These are phyloP conservation scores for Torulaspora pretoriensis DNA, from an alignment of 1,139 yeast genomes.

Conservation along the genomic window DNA sequence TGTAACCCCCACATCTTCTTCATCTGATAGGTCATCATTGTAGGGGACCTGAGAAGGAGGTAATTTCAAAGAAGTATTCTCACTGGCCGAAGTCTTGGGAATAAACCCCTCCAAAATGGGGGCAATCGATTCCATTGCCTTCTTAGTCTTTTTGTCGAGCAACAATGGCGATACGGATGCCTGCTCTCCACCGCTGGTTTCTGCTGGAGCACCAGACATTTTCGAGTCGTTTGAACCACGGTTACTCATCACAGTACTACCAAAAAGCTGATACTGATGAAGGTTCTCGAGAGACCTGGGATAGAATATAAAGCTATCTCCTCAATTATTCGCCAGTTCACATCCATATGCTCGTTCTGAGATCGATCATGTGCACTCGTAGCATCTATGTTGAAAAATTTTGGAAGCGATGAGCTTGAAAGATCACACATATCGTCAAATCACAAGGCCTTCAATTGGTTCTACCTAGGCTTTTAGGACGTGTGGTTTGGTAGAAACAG, in stretches of 20 bases:
- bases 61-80: conserved; percentile 40
- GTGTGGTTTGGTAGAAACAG: background rate
- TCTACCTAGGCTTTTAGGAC: background rate
- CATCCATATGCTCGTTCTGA: background rate
- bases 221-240: background rate
- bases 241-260: background rate
- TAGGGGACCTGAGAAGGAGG: conserved; percentile 37
- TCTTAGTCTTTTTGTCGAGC: conserved; percentile 38
- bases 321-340: no score
- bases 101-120: conserved; percentile 69
- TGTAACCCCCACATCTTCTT: conserved; percentile 27
- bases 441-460: background rate
- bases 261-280: background rate
- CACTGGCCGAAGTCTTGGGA: conserved; percentile 68
- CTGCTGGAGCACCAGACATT: conserved; percentile 1
- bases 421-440: background rate
- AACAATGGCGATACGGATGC: conserved; percentile 36
- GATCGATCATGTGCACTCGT: background rate
- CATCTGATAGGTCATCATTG: conserved; percentile 21
- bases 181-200: conserved; percentile 8
- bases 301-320: no score
- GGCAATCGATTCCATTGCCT: conserved; percentile 73
- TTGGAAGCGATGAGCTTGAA: conserved; percentile 14
- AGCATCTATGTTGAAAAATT: conserved; percentile 8
- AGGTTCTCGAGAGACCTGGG: no score